Evolutionary conservation across 2,329 filamentous ascomycete genomes (phyloP).

Genomic region (Pseudomassariella vexata): DNA sequence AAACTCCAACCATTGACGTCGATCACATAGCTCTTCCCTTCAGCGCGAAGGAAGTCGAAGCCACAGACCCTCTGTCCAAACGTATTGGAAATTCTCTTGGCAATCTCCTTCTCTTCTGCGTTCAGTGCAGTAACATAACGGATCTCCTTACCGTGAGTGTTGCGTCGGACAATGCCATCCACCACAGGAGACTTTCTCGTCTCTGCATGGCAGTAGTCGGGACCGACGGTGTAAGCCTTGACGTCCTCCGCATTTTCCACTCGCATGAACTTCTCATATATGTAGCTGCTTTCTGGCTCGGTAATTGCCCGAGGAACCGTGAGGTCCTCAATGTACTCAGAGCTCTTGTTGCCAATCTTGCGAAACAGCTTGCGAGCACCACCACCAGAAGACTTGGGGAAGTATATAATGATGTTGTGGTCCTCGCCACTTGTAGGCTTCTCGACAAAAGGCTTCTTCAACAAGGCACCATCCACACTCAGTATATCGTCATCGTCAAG

Average conservation of each 20-base stretch:
- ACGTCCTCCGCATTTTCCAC: slow-evolving; percentile 98
- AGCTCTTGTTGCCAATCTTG: slow-evolving; percentile 98
- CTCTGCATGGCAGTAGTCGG: slow-evolving; percentile 90
- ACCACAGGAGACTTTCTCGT: slow-evolving; percentile 96
- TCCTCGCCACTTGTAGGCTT: slow-evolving; percentile 98
- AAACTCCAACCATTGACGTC: slow-evolving; percentile 99
- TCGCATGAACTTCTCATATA: slow-evolving; percentile 95
- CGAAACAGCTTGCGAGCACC: slow-evolving; percentile 89
- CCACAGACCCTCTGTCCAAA: slow-evolving; percentile 96
- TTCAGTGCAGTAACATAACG: slow-evolving; percentile 86
- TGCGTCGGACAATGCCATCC: slow-evolving; percentile 89
- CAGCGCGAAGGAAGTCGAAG: slow-evolving; percentile 85
- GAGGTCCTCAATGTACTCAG: slow-evolving; percentile 79
- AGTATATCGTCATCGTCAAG: slow-evolving; percentile 87
- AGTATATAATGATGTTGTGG: slow-evolving; percentile 98
- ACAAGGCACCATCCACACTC: slow-evolving; percentile 73
- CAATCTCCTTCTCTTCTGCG: slow-evolving; percentile 76
- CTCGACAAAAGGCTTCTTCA: slow-evolving; percentile 94
- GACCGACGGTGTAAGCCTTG: slow-evolving; percentile 95
- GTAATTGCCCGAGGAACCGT: slow-evolving; percentile 73
- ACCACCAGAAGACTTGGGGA: slow-evolving; percentile 77
- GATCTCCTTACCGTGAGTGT: slow-evolving; percentile 95
- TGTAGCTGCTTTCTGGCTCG: slow-evolving; percentile 76
- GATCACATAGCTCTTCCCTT: slow-evolving; percentile 91
- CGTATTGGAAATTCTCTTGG: slow-evolving; percentile 80